Evolutionary conservation across 192 early-diverging fungal species (phyloP), one percentile per base, ranked within the genome.

Genomic region (Powellomyces hirtus): DNA sequence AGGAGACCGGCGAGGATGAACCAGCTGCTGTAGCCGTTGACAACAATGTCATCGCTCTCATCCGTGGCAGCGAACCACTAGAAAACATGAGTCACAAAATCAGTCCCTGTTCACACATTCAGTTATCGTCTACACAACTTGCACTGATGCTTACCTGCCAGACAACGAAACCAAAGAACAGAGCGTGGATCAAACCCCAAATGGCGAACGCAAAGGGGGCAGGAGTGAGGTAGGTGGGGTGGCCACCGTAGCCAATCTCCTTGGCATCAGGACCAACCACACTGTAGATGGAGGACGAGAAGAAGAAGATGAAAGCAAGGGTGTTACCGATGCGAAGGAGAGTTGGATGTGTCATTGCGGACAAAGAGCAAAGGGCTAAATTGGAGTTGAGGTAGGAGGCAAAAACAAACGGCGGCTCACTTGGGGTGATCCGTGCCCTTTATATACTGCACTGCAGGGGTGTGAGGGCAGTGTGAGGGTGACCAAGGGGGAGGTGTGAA

Each of bases 191-290:
- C 53, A 87, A 34, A 51, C 79, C 84, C 89, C 89, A 89, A 62
- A 86, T 71, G 66, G 60, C 78, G 42, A 81, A 84, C 18, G 84
- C 81, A 62, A 75, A 90, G 24, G 74, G 66, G 27, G 89, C 89
- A 53, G 89, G 87, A 30, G 85, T 87, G 20, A 89, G 77, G 62
- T 85, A 89, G 20, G 88, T 89, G 49, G 66, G 51, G 50, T 87
- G 80, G n/a, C 68, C 50, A 20, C 51, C 59, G 38, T 68, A 70
- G 60, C 77, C 66, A 22, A 58, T 51, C 22, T 62, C 65, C 51
- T 71, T 62, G 42, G 68, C 57, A 62, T 78, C 61, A 49, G 81
- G 80, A 29, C 38, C 58, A 45, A 78, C 75, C 57, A 79, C 72
- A 2, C 72, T 76, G 72, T 83, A 86, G 49, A 89, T 59, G 59